phyloP scores from a whole-genome alignment of 306 rosid genomes.

The Prunus mira region DNA sequence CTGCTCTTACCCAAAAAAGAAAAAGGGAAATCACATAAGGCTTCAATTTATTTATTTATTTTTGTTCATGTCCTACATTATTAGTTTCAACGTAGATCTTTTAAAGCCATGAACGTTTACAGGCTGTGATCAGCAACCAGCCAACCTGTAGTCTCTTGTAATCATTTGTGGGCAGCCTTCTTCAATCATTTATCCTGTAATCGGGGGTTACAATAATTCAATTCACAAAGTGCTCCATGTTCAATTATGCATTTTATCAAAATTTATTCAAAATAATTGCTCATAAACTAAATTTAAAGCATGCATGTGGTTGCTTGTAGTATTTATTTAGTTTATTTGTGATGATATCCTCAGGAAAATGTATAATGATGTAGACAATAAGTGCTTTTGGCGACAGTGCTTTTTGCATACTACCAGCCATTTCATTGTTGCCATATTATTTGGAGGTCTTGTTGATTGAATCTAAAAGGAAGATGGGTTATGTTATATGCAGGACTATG shows the following conservation, averaged over 20 bases:
- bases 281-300: background rate
- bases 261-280: background rate
- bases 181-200: background rate
- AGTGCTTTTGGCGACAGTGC: too few relatives aligned
- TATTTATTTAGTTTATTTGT: background rate
- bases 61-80: background rate
- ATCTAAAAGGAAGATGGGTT: too few relatives aligned
- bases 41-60: background rate
- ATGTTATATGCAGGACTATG: conserved; percentile 56
- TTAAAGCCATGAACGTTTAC: conserved; percentile 19
- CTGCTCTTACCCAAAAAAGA: background rate
- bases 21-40: background rate
- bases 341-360: too few relatives aligned
- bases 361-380: too few relatives aligned
- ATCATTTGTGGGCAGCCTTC: conserved; percentile 23
- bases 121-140: conserved; percentile 46
- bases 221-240: background rate
- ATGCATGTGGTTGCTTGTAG: background rate
- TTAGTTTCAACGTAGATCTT: background rate
- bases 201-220: background rate
- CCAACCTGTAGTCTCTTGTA: conserved; percentile 32
- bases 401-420: too few relatives aligned
- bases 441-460: too few relatives aligned
- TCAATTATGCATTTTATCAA: background rate
- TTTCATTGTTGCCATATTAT: too few relatives aligned